A percentile compares a stretch with the other conserved stretches of the same genome.
Evolutionary conservation across 192 early-diverging fungal genomes (phyloP).

Genomic region (Linnemannia exigua): DNA sequence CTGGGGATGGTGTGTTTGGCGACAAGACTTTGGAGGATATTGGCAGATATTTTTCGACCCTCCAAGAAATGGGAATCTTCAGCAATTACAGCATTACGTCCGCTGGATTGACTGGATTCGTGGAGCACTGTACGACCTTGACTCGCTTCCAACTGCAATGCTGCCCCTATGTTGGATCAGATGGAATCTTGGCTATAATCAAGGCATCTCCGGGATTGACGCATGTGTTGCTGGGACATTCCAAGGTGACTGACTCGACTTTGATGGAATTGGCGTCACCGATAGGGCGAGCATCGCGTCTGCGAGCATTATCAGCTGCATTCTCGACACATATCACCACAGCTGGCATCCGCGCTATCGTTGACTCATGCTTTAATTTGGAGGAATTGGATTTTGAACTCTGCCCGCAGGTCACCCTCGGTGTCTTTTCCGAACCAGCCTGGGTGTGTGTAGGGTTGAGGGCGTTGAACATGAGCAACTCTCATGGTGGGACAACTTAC

Average conservation of each 20-base stretch:
- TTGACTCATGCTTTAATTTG: not conserved
- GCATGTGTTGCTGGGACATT: not conserved
- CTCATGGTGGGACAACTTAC: not conserved
- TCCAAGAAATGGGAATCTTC: not conserved
- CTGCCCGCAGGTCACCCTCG: not conserved
- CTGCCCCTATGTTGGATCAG: not conserved
- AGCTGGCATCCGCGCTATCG: not conserved
- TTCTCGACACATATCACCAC: not conserved
- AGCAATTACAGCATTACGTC: not conserved
- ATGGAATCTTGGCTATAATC: constrained; percentile 10
- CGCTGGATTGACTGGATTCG: not conserved
- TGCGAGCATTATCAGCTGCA: not conserved
- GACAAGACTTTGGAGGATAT: not conserved
- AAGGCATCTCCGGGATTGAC: constrained; percentile 4
- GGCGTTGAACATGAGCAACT: not conserved
- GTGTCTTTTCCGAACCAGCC: constrained; percentile 13
- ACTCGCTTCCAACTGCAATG: constrained; percentile 5
- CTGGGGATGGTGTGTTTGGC: not conserved
- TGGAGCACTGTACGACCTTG: not conserved
- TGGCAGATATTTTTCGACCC: not conserved
- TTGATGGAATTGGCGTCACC: constrained; percentile 6
- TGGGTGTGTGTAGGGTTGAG: constrained; percentile 10
- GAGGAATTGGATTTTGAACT: constrained; percentile 1
- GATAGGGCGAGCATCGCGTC: not conserved
- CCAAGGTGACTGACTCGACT: not conserved